These are phyloP conservation scores for Isoetes engelmannii DNA, from an alignment of 83 land plant genomes.

Conservation along the genomic window DNA sequence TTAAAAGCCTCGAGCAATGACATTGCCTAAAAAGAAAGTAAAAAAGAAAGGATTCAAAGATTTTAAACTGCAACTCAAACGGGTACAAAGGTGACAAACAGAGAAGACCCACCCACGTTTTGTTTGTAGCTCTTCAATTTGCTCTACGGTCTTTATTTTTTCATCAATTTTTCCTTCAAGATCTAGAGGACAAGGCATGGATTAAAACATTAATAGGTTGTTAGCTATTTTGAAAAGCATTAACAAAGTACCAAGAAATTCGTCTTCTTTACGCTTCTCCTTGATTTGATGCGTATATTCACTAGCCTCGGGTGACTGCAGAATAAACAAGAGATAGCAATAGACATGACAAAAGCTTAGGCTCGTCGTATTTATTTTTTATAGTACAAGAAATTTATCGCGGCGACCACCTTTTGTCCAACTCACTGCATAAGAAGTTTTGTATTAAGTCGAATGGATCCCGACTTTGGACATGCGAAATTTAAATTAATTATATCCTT, in stretches of 20 bases:
- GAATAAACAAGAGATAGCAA: neutral
- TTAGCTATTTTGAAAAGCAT: neutral
- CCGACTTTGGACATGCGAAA: no score
- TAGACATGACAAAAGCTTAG: no score
- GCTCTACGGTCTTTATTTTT: conserved; percentile 71
- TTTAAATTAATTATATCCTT: no score
- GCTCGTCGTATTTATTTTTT: no score
- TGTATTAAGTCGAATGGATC: no score
- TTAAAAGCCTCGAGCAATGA: conserved; percentile 95
- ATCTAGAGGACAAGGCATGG: conserved; percentile 35
- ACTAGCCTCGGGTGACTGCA: conserved; percentile 72
- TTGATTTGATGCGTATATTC: conserved; percentile 87
- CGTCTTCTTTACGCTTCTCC: conserved; percentile 76
- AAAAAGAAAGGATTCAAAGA: neutral
- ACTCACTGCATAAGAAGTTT: no score
- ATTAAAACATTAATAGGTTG: neutral
- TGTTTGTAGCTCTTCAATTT: conserved; percentile 69
- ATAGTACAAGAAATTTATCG: no score
- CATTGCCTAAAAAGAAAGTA: conserved; percentile 49
- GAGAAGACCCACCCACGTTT: conserved; percentile 58
- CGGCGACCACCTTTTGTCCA: no score
- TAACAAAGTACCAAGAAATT: conserved; percentile 55
- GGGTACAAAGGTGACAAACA: neutral
- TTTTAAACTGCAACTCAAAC: neutral
- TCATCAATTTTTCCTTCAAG: conserved; percentile 80